Percentiles rank a stretch among this genome's conserved stretches.
Evolutionary conservation across 768 basidiomycete genomes (phyloP).

Genomic region (Gloeophyllum trabeum): DNA sequence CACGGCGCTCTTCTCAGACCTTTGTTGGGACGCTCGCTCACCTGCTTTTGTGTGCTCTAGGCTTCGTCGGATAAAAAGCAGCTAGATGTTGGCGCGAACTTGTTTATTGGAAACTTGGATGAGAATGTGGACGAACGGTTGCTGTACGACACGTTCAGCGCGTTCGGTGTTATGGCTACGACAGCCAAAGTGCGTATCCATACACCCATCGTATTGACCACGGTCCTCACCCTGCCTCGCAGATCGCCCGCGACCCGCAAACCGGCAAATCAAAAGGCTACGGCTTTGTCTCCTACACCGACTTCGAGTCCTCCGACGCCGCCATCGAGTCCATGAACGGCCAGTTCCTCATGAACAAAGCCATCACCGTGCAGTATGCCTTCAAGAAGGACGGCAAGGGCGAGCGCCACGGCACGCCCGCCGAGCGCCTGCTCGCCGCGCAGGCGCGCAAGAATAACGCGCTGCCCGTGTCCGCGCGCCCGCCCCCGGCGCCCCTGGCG

Average conservation of each 20-base stretch:
- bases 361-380: conserved; percentile 93
- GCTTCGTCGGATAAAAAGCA: conserved; percentile 98
- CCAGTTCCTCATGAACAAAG: conserved; percentile 98
- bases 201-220: not conserved
- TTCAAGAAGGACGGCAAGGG: conserved; percentile 99
- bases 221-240: conserved; percentile 4
- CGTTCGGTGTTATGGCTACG: conserved; percentile 88
- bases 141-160: conserved; percentile 90
- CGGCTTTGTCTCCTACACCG: conserved; percentile 94
- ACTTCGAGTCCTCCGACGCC: conserved; percentile 94
- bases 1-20: not conserved
- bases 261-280: conserved; percentile 89
- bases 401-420: conserved; percentile 91
- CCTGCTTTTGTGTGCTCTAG: conserved; percentile 25
- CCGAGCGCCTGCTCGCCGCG: conserved; percentile 91
- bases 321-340: conserved; percentile 96
- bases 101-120: conserved; percentile 94
- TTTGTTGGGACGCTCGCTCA: no score
- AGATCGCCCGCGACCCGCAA: conserved; percentile 89
- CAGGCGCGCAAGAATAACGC: conserved; percentile 96
- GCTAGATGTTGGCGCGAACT: conserved; percentile 93
- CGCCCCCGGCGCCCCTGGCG: conserved; percentile 64
- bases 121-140: conserved; percentile 90
- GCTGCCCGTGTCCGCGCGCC: conserved; percentile 64
- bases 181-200: conserved; percentile 63